phyloP scores from a whole-genome alignment of 257 asterid genomes.

The Nicotiana benthamiana region DNA sequence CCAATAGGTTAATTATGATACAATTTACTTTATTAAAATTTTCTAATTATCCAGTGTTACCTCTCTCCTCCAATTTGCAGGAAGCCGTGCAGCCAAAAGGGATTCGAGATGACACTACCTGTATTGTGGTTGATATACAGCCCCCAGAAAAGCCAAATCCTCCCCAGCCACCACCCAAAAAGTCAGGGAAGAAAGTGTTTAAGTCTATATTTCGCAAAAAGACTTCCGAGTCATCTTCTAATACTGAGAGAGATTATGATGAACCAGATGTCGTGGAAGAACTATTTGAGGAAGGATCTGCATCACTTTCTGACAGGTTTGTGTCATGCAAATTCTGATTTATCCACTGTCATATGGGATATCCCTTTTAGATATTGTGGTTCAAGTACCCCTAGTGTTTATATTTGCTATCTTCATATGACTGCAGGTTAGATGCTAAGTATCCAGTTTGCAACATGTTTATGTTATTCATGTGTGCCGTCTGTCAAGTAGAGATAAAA shows the following conservation, averaged over 20 bases:
- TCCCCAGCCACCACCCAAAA: slow-evolving; percentile 43
- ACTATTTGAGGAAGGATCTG: slow-evolving; percentile 77
- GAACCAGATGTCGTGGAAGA: slow-evolving; percentile 65
- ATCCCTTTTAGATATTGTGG: background rate
- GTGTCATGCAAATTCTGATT: background rate
- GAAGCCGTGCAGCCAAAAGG: slow-evolving; percentile 69
- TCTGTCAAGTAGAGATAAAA: slow-evolving; percentile 67
- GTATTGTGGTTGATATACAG: slow-evolving; percentile 61
- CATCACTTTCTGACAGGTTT: slow-evolving; percentile 67
- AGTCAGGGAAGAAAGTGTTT: slow-evolving; percentile 55
- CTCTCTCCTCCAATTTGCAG: slow-evolving; percentile 22
- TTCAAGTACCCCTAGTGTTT: background rate
- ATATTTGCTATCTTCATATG: background rate
- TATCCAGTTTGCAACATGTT: slow-evolving; percentile 77
- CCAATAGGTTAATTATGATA: background rate
- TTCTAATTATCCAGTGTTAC: background rate
- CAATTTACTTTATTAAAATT: background rate
- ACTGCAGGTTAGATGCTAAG: slow-evolving; percentile 50
- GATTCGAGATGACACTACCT: slow-evolving; percentile 73
- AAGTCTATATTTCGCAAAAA: slow-evolving; percentile 61
- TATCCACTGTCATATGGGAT: background rate
- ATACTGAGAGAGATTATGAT: slow-evolving; percentile 24
- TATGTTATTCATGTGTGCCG: slow-evolving; percentile 64
- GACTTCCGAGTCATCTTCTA: slow-evolving; percentile 35
- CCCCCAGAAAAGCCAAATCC: slow-evolving; percentile 49